These are phyloP conservation scores for Tritrichomonas foetus DNA, from an alignment of 208 protist genomes.

Conservation along the genomic window DNA sequence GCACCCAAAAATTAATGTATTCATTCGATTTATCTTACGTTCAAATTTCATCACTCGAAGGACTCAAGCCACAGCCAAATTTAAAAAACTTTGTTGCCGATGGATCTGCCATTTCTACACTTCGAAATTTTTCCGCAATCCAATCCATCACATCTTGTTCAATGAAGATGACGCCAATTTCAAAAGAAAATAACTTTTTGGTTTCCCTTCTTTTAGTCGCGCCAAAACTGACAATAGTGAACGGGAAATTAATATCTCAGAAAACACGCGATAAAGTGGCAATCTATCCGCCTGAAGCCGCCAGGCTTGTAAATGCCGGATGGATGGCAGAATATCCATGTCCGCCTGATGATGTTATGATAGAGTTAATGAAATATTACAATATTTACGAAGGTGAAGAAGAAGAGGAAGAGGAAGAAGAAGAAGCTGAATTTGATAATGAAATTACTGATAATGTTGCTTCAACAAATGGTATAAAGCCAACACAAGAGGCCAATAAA, in stretches of 20 bases:
- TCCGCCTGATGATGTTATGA: neutral
- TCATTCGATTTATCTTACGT: neutral
- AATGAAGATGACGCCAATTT: neutral
- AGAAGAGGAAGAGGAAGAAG: no score
- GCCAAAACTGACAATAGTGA: neutral
- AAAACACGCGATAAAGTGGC: neutral
- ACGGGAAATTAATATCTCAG: neutral
- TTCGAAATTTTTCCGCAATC: neutral
- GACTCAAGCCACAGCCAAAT: neutral
- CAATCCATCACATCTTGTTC: neutral
- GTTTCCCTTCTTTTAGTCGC: neutral
- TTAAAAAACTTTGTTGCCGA: neutral
- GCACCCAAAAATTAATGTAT: neutral
- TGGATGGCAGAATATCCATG: neutral
- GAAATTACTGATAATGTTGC: no score
- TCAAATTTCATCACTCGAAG: neutral
- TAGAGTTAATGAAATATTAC: no score
- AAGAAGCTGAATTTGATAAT: no score
- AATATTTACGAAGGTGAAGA: no score
- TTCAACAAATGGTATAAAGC: no score
- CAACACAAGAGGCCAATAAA: no score
- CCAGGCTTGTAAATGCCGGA: neutral
- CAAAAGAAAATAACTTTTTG: neutral
- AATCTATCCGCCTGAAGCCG: neutral
- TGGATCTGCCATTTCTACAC: neutral